Evolutionary conservation across 2,329 filamentous ascomycete genomes (phyloP).

Genomic region (Alternaria sp.): DNA sequence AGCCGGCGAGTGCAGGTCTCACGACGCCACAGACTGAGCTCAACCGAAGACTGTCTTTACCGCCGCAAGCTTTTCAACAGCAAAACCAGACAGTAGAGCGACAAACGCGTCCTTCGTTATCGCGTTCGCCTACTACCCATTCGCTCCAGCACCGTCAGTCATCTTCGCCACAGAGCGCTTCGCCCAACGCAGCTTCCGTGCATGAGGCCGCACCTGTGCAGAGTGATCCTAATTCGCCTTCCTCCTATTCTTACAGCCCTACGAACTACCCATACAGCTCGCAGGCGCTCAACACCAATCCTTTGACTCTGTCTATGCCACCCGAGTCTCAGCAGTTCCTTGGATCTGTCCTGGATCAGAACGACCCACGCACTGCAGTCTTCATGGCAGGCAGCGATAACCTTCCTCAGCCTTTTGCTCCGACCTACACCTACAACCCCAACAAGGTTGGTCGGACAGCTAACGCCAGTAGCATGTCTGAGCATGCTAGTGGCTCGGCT

Average conservation of each 20-base stretch:
- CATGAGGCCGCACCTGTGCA: constrained; percentile 30
- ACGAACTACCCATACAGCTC: constrained; percentile 33
- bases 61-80: constrained; percentile 39
- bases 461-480: constrained; percentile 10
- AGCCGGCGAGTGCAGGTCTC: constrained; percentile 22
- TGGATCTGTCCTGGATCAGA: constrained; percentile 53
- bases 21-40: constrained; percentile 33
- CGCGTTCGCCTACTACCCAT: constrained; percentile 28
- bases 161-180: constrained; percentile 30
- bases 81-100: constrained; percentile 20
- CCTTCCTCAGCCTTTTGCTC: constrained; percentile 47
- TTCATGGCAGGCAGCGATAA: constrained; percentile 55
- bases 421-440: constrained; percentile 55
- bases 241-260: constrained; percentile 26
- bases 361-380: constrained; percentile 53
- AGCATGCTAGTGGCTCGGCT: constrained; percentile 47
- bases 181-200: constrained; percentile 28
- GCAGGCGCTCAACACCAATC: constrained; percentile 46
- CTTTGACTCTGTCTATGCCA: constrained; percentile 59
- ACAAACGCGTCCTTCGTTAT: constrained; percentile 22
- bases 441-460: constrained; percentile 43
- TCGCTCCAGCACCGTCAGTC: constrained; percentile 25
- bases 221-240: constrained; percentile 27
- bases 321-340: constrained; percentile 61
- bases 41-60: constrained; percentile 53